Base-by-base conservation (phyloP, 2,329 filamentous ascomycete species). In the Monosporascus sp. region DNA sequence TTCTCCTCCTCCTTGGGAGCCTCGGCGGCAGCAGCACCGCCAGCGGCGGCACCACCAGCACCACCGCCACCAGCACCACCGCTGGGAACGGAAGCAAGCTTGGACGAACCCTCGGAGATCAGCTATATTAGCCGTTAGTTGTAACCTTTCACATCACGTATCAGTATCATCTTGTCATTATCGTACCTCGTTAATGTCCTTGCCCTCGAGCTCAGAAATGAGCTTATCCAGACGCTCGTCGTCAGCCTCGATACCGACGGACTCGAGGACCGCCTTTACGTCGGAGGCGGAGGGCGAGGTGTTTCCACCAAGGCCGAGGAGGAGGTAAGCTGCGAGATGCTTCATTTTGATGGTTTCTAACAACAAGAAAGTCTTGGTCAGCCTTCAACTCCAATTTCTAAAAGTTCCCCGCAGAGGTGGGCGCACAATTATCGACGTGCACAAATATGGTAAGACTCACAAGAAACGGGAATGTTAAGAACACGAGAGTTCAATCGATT, bases 401-500 rank as follows among this genome's bases (percentile, higher is more conserved):
- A 14, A 34, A 14, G 11, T 34, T 34, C 31, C 31, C 31, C 31
- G 11, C 31, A 14, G 31, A 34, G 31, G 9, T 34, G 5, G 9
- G 11, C 11, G 11, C 31, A 14, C 31, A 34, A 34, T 9, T 34
- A 14, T 34, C 4, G 47, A 36, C 51, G 57, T 53, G 57, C 59
- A 36, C 17, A 46, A 45, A 48, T 31, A 24, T 11, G 14, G 47
- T 25, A 27, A 38, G 45, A 74, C 74, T 75, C 61, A 73, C 71
- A 55, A 53, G 61, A 62, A 60, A 62, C 62, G 54, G 58, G 58
- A 39, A 48, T 54, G 57, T 66, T 51, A 65, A 74, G 85, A 91
- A 92, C 88, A 87, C 81, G 89, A 92, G 88, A 88, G 81, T 79
- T 91, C 93, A 97, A 97, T 97, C 93, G 85, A 88, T 96, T 97